Conservation (phyloP, 2,329 filamentous ascomycete genomes). For the Drechslera avenae region DNA sequence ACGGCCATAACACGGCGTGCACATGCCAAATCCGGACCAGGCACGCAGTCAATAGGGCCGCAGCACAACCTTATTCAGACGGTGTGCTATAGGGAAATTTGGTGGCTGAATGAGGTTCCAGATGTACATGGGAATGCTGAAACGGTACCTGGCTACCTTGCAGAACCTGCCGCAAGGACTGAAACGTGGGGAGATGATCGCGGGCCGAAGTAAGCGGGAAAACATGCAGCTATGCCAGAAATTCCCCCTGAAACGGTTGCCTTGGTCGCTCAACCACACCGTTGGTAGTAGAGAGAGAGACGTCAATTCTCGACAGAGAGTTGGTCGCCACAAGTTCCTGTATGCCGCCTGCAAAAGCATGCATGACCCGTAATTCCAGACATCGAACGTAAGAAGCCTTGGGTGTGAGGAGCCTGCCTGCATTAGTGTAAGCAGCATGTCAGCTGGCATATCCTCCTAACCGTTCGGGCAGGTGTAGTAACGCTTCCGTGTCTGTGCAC, state of each 20-base stretch:
- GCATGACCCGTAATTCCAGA: slow-evolving; percentile 12
- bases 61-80: neutral
- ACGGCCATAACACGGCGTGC: neutral
- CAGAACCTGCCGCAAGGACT: slow-evolving; percentile 32
- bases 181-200: slow-evolving; percentile 32
- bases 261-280: slow-evolving; percentile 11
- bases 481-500: too few relatives aligned
- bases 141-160: slow-evolving; percentile 36
- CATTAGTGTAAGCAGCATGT: slow-evolving; percentile 14
- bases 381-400: slow-evolving; percentile 18
- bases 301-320: neutral
- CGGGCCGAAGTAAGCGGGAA: slow-evolving; percentile 8
- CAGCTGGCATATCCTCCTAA: slow-evolving; percentile 13
- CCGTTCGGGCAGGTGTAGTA: slow-evolving; percentile 10
- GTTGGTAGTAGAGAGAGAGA: slow-evolving; percentile 3
- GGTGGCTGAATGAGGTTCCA: slow-evolving; percentile 1
- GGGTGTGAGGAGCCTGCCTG: slow-evolving; percentile 10
- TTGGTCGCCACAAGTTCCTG: slow-evolving; percentile 12
- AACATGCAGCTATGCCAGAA: slow-evolving; percentile 8
- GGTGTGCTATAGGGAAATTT: neutral
- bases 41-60: neutral
- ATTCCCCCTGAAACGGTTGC: slow-evolving; percentile 27
- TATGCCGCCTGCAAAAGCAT: slow-evolving; percentile 1
- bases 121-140: slow-evolving; percentile 23
- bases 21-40: too few relatives aligned